Percentiles rank a stretch among this genome's conserved stretches.
Conservation (phyloP, 2,329 filamentous ascomycete species). For the Cladobotryum protrusum region DNA sequence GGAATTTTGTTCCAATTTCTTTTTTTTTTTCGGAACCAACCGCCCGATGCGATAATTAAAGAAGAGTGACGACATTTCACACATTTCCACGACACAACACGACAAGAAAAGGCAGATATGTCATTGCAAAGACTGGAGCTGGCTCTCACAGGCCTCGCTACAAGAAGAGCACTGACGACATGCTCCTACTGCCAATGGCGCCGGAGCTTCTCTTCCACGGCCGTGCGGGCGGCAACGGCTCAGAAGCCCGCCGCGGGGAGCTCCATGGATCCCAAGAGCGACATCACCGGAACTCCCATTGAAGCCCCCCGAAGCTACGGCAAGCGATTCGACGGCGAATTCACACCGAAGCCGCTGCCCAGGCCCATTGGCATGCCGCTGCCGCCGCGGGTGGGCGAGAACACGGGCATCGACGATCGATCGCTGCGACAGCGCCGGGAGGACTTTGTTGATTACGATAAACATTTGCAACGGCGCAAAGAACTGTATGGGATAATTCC, state of each 20-base stretch:
- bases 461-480: constrained; percentile 70
- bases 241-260: constrained; percentile 31
- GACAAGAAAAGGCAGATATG: constrained; percentile 17
- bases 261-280: constrained; percentile 32
- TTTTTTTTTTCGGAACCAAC: neutral
- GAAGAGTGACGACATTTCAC: neutral
- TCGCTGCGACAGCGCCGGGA: constrained; percentile 62
- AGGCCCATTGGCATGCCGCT: constrained; percentile 76
- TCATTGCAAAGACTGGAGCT: constrained; percentile 27
- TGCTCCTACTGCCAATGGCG: constrained; percentile 49
- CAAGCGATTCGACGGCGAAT: constrained; percentile 43
- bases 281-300: constrained; percentile 41
- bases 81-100: constrained; percentile 9
- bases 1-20: neutral
- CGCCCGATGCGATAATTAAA: neutral
- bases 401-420: constrained; percentile 68
- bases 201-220: constrained; percentile 40
- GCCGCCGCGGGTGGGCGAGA: constrained; percentile 72
- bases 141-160: constrained; percentile 21
- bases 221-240: constrained; percentile 23
- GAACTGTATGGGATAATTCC: constrained; percentile 53
- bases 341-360: constrained; percentile 52
- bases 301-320: constrained; percentile 56
- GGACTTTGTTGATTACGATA: constrained; percentile 80
- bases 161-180: constrained; percentile 27